Evolutionary conservation across 208 protist species (phyloP).

Genomic region (Crithidia acanthocephali): DNA sequence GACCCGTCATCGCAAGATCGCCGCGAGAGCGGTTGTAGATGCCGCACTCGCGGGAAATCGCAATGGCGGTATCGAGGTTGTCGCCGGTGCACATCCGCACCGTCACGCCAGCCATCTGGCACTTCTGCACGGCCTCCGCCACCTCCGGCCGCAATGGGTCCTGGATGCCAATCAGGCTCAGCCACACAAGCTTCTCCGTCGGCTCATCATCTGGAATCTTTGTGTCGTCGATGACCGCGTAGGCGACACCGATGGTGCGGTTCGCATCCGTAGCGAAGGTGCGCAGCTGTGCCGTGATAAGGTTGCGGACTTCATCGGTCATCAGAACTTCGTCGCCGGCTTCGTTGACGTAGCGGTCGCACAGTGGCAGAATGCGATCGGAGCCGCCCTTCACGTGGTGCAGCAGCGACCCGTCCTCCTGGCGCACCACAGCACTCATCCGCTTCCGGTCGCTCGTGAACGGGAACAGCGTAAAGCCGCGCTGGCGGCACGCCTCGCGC

Average conservation of each 20-base stretch:
- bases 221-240: constrained; percentile 26
- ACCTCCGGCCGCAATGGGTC: constrained; percentile 96
- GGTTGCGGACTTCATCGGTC: constrained; percentile 39
- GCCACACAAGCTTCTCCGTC: constrained; percentile 84
- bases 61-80: constrained; percentile 93
- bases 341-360: constrained; percentile 66
- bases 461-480: constrained; percentile 74
- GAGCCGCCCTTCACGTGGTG: constrained; percentile 93
- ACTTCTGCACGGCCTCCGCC: constrained; percentile 86
- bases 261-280: constrained; percentile 66
- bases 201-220: constrained; percentile 64
- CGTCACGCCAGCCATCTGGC: constrained; percentile 93
- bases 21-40: constrained; percentile 88
- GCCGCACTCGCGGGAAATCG: constrained; percentile 93
- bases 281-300: constrained; percentile 49
- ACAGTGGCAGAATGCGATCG: constrained; percentile 88
- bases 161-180: constrained; percentile 96
- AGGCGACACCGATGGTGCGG: constrained; percentile 89
- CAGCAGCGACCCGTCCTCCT: constrained; percentile 47
- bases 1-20: constrained; percentile 88
- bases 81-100: constrained; percentile 98
- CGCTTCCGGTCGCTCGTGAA: constrained; percentile 91
- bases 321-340: constrained; percentile 51
- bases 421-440: constrained; percentile 76
- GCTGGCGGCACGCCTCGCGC: constrained; percentile 40